phyloP scores from a whole-genome alignment of 257 asterid species.

The Fraxinus cuspidata region DNA sequence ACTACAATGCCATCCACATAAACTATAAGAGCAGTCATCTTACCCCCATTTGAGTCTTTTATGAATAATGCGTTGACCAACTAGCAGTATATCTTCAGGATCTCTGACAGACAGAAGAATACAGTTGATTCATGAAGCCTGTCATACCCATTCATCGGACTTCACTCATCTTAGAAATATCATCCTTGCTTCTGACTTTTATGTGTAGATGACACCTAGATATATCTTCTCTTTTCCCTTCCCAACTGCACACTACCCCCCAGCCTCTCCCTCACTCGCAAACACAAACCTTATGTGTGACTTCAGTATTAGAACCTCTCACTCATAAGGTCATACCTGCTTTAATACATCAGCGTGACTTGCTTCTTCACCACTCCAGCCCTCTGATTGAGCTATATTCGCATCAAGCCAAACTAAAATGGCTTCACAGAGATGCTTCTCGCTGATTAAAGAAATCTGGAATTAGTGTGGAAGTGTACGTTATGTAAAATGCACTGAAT shows the following conservation, averaged over 20 bases:
- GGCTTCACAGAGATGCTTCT: conserved; percentile 69
- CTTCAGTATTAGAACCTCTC: conserved; percentile 19
- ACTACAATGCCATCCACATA: not conserved
- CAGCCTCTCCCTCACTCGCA: not conserved
- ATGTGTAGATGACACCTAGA: not conserved
- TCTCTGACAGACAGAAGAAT: conserved; percentile 4
- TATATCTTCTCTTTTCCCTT: not conserved
- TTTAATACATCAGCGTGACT: conserved; percentile 25
- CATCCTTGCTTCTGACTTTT: not conserved
- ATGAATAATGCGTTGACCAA: not conserved
- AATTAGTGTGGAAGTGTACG: conserved; percentile 23
- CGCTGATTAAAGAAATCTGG: conserved; percentile 50
- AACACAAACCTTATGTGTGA: not conserved
- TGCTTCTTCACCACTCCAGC: conserved; percentile 33
- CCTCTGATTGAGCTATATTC: conserved; percentile 38
- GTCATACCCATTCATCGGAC: not conserved
- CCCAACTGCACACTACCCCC: not conserved
- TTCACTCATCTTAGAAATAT: not conserved
- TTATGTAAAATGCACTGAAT: conserved; percentile 10
- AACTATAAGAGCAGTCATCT: not conserved
- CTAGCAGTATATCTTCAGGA: conserved; percentile 11
- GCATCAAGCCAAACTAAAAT: conserved; percentile 65
- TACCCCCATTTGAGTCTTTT: not conserved
- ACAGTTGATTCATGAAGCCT: not conserved
- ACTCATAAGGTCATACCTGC: conserved; percentile 41